Conservation (phyloP, 2,329 filamentous ascomycete genomes). For the Septoria linicola region DNA sequence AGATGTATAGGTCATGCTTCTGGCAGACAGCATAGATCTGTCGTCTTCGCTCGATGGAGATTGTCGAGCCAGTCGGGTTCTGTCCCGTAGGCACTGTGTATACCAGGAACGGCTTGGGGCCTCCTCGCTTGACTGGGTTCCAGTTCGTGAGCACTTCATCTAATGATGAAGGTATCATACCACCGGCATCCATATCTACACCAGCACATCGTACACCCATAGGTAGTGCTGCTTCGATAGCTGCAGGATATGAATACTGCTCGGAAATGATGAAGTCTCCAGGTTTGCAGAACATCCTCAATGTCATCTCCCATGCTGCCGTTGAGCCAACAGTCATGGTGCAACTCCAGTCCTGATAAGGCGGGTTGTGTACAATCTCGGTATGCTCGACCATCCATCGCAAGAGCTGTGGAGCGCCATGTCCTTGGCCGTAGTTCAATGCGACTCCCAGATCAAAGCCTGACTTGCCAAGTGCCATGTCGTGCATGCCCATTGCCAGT, state of each 20-base stretch:
- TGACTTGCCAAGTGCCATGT: conserved; percentile 64
- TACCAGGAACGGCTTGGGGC: conserved; percentile 64
- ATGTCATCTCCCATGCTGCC: conserved; percentile 75
- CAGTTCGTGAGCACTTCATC: conserved; percentile 65
- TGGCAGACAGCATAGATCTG: conserved; percentile 75
- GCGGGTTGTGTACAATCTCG: conserved; percentile 81
- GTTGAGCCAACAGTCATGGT: conserved; percentile 84
- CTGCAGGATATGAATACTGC: conserved; percentile 85
- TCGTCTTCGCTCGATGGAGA: conserved; percentile 63
- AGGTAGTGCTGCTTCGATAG: conserved; percentile 64
- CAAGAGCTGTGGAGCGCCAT: conserved; percentile 80
- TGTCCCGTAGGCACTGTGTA: conserved; percentile 80
- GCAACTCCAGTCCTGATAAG: conserved; percentile 87
- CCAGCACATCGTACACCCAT: conserved; percentile 62
- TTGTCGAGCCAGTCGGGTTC: conserved; percentile 87
- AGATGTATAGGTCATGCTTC: conserved; percentile 80
- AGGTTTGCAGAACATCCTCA: conserved; percentile 76
- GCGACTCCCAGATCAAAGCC: conserved; percentile 77
- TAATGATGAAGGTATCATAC: conserved; percentile 61
- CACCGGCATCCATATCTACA: conserved; percentile 65
- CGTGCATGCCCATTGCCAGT: conserved; percentile 76
- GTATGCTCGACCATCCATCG: conserved; percentile 94
- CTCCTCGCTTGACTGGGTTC: conserved; percentile 58
- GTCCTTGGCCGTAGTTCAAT: conserved; percentile 89
- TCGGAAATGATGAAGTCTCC: conserved; percentile 81